Percentiles rank a stretch among this genome's conserved stretches.
phyloP scores from a whole-genome alignment of 192 early-diverging fungal genomes.

The Obelidium mucronatum region DNA sequence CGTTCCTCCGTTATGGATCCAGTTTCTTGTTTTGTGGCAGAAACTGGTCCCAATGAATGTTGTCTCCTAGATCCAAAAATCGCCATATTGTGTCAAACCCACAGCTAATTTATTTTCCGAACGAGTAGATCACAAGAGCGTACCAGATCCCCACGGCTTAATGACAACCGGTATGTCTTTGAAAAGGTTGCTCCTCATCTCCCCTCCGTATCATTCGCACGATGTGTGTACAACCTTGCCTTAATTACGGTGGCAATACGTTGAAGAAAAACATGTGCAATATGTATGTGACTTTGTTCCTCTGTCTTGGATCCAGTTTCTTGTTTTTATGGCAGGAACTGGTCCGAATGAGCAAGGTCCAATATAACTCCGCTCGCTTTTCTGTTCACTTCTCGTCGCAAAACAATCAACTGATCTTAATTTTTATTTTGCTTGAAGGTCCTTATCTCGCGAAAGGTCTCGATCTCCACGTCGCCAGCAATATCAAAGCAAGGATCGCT shows the following conservation, averaged over 20 bases:
- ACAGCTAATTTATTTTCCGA: neutral
- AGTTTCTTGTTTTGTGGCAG: neutral
- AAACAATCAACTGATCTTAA: neutral
- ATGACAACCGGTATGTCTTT: neutral
- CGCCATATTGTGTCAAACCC: neutral
- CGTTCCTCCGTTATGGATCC: neutral
- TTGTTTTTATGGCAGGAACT: neutral
- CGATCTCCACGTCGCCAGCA: neutral
- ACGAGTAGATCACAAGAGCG: neutral
- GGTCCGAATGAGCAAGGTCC: neutral
- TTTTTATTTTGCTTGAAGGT: neutral
- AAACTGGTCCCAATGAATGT: neutral
- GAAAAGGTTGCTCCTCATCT: no score
- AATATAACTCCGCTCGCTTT: no score
- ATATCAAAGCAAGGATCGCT: neutral
- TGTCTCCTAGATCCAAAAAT: neutral
- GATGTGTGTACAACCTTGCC: neutral
- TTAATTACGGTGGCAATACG: neutral
- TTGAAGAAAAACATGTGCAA: neutral
- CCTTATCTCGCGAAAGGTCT: neutral
- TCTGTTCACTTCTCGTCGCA: neutral
- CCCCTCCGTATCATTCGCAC: no score
- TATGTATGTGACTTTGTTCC: neutral
- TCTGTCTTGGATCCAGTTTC: neutral
- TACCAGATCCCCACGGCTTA: neutral